These are phyloP conservation scores for Metrosideros polymorpha DNA, from an alignment of 441 rosid species.

Conservation along the genomic window DNA sequence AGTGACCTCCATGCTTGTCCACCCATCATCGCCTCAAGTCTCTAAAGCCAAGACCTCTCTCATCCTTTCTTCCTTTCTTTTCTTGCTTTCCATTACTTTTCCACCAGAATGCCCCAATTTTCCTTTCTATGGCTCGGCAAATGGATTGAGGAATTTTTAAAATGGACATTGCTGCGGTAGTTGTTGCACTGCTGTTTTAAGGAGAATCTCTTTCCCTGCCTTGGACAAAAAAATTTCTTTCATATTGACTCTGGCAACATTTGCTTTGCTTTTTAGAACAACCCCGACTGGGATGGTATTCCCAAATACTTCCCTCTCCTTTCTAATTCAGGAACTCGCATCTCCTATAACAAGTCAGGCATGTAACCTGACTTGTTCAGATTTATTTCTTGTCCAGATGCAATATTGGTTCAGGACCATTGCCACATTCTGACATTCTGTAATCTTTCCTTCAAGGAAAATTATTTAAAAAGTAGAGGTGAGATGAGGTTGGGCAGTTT, in stretches of 20 bases:
- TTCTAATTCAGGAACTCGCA: background rate
- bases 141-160: background rate
- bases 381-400: background rate
- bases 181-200: too few species aligned
- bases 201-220: too few species aligned
- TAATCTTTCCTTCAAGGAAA: too few species aligned
- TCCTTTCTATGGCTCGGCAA: background rate
- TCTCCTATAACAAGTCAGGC: background rate
- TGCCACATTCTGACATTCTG: background rate
- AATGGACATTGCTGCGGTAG: background rate
- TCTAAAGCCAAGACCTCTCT: background rate
- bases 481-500: background rate
- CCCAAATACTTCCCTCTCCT: background rate
- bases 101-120: background rate
- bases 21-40: background rate
- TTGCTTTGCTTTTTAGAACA: too few species aligned
- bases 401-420: background rate
- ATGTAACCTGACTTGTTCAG: too few species aligned
- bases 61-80: background rate
- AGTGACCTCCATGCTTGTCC: background rate
- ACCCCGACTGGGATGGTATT: background rate
- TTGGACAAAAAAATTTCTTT: too few species aligned
- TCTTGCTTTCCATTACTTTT: background rate
- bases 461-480: background rate
- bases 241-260: background rate